Conservation (phyloP, 2,329 filamentous ascomycete genomes). For the Microsporum canis region DNA sequence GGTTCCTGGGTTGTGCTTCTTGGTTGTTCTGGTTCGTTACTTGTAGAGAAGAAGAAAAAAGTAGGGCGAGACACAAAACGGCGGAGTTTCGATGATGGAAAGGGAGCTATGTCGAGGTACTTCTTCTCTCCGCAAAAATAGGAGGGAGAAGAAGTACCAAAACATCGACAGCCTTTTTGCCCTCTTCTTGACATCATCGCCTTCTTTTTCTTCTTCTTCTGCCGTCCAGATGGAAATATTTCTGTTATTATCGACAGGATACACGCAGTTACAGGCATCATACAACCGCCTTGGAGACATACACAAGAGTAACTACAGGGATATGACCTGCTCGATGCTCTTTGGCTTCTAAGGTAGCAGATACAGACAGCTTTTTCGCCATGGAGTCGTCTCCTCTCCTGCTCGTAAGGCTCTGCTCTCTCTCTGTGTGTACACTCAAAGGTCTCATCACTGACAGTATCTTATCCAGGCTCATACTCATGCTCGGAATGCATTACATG, state of each 20-base stretch:
- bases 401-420: constrained; percentile 40
- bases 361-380: neutral
- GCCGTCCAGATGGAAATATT: neutral
- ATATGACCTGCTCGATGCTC: neutral
- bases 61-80: too few relatives aligned
- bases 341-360: neutral
- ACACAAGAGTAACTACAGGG: neutral
- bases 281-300: neutral
- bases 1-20: too few relatives aligned
- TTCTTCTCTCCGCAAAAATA: neutral
- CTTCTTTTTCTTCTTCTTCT: neutral
- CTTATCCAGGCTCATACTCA: constrained; percentile 66
- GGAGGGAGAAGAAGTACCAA: neutral
- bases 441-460: constrained; percentile 3
- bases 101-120: neutral
- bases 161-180: neutral
- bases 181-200: neutral
- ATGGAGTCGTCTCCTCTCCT: constrained; percentile 63
- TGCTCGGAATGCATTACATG: constrained; percentile 68
- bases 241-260: neutral
- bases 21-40: too few relatives aligned
- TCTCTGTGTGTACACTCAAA: neutral
- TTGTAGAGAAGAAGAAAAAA: too few relatives aligned
- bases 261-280: neutral
- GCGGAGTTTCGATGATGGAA: too few relatives aligned